Evolutionary conservation across 163 green algal species (phyloP).

Genomic region (Volvox carteri): DNA sequence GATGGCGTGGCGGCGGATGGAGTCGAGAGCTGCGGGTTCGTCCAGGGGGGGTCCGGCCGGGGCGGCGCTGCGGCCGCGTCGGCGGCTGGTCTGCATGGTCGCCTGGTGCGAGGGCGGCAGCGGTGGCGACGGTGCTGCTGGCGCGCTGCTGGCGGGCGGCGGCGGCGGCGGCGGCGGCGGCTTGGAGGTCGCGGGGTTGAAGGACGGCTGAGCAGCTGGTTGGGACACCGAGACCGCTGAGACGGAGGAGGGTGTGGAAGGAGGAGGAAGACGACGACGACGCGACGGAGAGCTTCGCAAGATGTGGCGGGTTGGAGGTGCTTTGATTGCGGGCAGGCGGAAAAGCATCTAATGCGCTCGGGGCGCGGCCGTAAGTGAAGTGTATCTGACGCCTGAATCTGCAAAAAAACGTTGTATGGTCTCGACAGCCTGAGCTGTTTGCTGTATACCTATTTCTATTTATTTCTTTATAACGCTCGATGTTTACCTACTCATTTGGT

Average conservation of each 20-base stretch:
- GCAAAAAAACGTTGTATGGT: too few species aligned
- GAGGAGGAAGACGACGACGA: neutral
- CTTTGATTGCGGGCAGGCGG: neutral
- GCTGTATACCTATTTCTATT: too few species aligned
- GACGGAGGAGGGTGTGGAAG: neutral
- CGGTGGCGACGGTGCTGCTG: neutral
- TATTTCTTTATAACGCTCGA: too few species aligned
- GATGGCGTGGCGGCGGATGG: constrained; percentile 28
- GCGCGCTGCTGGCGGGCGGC: neutral
- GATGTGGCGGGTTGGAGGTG: too few species aligned
- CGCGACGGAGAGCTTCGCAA: neutral
- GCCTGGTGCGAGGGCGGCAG: neutral
- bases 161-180: too few species aligned
- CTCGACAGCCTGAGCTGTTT: too few species aligned
- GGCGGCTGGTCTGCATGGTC: neutral
- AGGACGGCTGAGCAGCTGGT: too few species aligned
- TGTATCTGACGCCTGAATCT: too few species aligned
- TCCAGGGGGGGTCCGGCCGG: neutral
- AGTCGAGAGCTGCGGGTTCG: neutral
- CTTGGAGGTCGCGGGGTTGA: too few species aligned
- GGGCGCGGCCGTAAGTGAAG: neutral
- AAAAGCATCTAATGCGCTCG: neutral
- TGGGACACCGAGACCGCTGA: too few species aligned
- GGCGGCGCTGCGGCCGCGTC: neutral
- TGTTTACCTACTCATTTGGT: too few species aligned